Conservation (phyloP, 1,139 yeast genomes). For the Zygosaccharomyces sapae region DNA sequence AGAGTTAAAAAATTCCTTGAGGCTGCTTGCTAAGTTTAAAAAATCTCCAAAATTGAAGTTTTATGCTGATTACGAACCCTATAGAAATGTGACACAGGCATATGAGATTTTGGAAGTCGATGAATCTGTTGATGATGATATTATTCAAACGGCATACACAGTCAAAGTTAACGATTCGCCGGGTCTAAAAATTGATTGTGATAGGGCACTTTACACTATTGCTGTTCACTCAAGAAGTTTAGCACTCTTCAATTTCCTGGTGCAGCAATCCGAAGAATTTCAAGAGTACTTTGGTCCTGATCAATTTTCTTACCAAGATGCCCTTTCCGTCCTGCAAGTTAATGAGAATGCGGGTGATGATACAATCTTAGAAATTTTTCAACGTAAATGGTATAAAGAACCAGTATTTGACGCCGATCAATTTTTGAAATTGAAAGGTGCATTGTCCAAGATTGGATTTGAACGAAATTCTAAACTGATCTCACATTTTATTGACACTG, state of each 20-base stretch:
- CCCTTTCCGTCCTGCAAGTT: slow-evolving; percentile 45
- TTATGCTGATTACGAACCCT: slow-evolving; percentile 52
- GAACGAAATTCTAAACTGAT: slow-evolving; percentile 51
- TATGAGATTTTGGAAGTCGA: slow-evolving; percentile 58
- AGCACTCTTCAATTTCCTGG: slow-evolving; percentile 33
- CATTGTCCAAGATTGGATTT: slow-evolving; percentile 48
- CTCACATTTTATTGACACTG: slow-evolving; percentile 50
- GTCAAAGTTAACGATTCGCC: slow-evolving; percentile 53
- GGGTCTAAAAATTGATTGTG: slow-evolving; percentile 33
- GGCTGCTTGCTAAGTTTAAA: slow-evolving; percentile 45
- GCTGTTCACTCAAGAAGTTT: slow-evolving; percentile 53
- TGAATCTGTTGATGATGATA: slow-evolving; percentile 69
- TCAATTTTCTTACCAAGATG: slow-evolving; percentile 34
- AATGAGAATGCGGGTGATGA: slow-evolving; percentile 49
- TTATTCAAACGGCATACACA: slow-evolving; percentile 65
- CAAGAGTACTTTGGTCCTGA: slow-evolving; percentile 31
- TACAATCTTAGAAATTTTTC: slow-evolving; percentile 52
- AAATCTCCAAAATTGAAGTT: slow-evolving; percentile 43
- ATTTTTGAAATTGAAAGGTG: slow-evolving; percentile 47
- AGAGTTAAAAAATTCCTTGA: slow-evolving; percentile 41
- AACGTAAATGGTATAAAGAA: slow-evolving; percentile 41
- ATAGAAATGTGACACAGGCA: slow-evolving; percentile 52
- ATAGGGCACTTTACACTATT: slow-evolving; percentile 54
- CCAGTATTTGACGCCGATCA: slow-evolving; percentile 36
- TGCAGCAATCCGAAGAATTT: slow-evolving; percentile 34